Base-by-base conservation (phyloP, 2,329 filamentous ascomycete species). In the Magnaporthiopsis rhizophila region DNA sequence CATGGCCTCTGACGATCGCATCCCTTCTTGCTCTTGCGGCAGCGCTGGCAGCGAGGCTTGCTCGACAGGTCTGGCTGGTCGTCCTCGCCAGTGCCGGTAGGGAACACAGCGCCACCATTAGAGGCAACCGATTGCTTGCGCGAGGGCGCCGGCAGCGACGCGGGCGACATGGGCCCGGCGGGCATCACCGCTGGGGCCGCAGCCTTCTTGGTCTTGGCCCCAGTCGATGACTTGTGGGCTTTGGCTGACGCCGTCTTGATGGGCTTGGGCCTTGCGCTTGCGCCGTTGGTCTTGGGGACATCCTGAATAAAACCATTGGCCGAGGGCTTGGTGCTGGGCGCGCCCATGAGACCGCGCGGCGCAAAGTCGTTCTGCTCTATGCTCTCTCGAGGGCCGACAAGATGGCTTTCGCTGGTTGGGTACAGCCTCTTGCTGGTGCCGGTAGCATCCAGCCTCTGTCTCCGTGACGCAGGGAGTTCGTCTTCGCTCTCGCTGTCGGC, bases 1-100 rank as follows among this genome's bases (percentile, higher is more conserved):
- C 95, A 99, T 34, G 95, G 95, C 56, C 95, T 89, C 78, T 98
- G 95, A 65, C 95, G 89, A 79, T 99, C 95, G 74, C 95, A 99
- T 15, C 95, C 95, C 79, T 99, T 99, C 83, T 99, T 99, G 80
- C 94, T 98, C 86, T 99, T 99, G 72, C 95, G 90, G 82, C 95
- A 99, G 65, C 95, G 90, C 76, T 99, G 95, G 81, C 95, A 99
- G 67, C 95, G 92, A 65, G 95, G 95, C 79, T 98, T 97, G 69
- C 90, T 93, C 0, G 94, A 97, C 26, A 98, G 80, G 71, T 99
- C 94, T 3, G 93, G 95, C 61, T 97, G 81, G 65, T 97, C 93
- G 69, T 97, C 93, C 69, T 97, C 91, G 69, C 92, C 91, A 12
- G 66, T 50, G 13, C 63, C 65, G 34, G 34, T 11, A 38, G 81